These are phyloP conservation scores for Salix viminalis DNA, from an alignment of 345 rosid genomes.

Conservation along the genomic window DNA sequence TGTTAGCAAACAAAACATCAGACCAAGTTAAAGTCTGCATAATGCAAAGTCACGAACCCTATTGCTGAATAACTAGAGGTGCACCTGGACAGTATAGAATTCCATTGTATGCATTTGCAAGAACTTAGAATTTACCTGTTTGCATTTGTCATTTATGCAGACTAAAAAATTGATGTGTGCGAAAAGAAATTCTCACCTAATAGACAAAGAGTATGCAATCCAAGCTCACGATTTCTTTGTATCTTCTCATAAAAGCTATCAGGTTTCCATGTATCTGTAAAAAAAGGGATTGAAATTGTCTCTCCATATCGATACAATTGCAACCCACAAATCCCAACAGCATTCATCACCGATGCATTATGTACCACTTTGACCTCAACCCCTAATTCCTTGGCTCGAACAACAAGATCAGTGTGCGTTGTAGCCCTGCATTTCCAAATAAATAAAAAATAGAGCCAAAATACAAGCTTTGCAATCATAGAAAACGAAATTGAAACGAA, in stretches of 20 bases:
- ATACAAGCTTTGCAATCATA: not conserved
- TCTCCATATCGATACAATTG: slow-evolving; percentile 93
- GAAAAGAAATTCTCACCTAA: slow-evolving; percentile 41
- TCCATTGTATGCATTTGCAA: not conserved
- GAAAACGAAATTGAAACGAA: not conserved
- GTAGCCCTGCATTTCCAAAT: slow-evolving; percentile 62
- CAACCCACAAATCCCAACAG: slow-evolving; percentile 81
- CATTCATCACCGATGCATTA: slow-evolving; percentile 96
- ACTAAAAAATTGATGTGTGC: not conserved
- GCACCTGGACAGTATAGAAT: not conserved
- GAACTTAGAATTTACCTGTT: not conserved
- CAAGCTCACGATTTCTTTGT: slow-evolving; percentile 52
- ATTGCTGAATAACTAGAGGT: not conserved
- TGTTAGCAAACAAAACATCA: no score
- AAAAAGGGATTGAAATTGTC: slow-evolving; percentile 83
- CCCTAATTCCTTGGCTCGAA: slow-evolving; percentile 72
- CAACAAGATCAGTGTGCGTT: slow-evolving; percentile 88
- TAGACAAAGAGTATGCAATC: slow-evolving; percentile 87
- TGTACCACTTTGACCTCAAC: slow-evolving; percentile 70
- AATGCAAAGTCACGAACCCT: no score
- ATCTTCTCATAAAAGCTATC: slow-evolving; percentile 89
- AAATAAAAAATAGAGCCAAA: not conserved
- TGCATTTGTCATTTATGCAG: no score
- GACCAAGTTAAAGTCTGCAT: no score
- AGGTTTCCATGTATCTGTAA: slow-evolving; percentile 84